Evolutionary conservation across 2,329 filamentous ascomycete genomes (phyloP).

Genomic region (Cryoendolithus antarcticus): DNA sequence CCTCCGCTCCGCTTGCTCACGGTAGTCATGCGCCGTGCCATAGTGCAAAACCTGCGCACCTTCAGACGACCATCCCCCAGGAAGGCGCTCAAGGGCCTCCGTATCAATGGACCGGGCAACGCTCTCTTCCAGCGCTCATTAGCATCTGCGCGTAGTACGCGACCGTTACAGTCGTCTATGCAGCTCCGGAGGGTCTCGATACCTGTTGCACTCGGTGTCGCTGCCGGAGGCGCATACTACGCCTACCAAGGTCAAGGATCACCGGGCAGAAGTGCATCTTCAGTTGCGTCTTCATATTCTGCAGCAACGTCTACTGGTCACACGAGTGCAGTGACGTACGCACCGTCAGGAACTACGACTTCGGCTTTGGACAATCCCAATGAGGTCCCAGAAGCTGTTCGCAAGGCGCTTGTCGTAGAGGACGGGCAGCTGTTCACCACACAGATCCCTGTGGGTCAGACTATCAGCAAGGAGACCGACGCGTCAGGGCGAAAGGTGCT

Average conservation of each 20-base stretch:
- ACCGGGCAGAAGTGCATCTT: constrained; percentile 7
- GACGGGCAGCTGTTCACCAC: constrained; percentile 84
- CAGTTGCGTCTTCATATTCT: constrained; percentile 23
- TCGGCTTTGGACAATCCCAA: constrained; percentile 13
- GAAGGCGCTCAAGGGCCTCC: constrained; percentile 41
- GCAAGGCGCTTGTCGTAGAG: constrained; percentile 69
- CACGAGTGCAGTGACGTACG: constrained; percentile 9
- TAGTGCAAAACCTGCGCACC: constrained; percentile 55
- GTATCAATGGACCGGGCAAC: constrained; percentile 28
- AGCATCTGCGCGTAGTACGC: constrained; percentile 26
- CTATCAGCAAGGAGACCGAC: constrained; percentile 77
- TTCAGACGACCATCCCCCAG: constrained; percentile 53
- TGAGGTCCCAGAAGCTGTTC: constrained; percentile 40
- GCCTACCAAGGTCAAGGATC: constrained; percentile 37
- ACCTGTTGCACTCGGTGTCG: constrained; percentile 55
- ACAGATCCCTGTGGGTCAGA: constrained; percentile 71
- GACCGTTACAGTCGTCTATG: constrained; percentile 56
- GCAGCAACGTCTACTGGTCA: constrained; percentile 10
- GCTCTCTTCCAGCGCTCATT: constrained; percentile 35
- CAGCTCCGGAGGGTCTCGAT: constrained; percentile 56
- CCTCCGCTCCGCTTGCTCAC: neutral
- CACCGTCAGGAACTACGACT: constrained; percentile 10
- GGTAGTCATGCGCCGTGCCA: constrained; percentile 58
- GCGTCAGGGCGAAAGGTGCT: constrained; percentile 74
- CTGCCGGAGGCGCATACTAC: constrained; percentile 64